phyloP scores from a whole-genome alignment of 805 yeast species.

The Ogataea trehalophila region DNA sequence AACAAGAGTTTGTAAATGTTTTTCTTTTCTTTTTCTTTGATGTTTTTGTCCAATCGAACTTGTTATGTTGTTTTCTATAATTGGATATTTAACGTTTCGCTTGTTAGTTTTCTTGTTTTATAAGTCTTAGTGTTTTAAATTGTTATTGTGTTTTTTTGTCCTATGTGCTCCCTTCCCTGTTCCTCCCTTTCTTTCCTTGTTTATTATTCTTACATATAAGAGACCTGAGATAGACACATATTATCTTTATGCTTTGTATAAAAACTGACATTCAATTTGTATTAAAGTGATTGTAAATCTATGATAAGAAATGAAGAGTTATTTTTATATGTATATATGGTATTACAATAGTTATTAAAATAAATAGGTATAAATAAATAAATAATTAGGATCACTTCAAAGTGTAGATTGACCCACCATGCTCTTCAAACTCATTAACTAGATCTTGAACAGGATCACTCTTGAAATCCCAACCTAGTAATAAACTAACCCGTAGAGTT shows the following conservation, averaged over 20 bases:
- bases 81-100: no score
- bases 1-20: conserved; percentile 62
- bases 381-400: conserved; percentile 15
- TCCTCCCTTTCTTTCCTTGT: no score
- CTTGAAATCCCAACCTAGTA: conserved; percentile 80
- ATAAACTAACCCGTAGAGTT: conserved; percentile 62
- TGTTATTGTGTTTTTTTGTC: no score
- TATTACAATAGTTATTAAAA: not conserved
- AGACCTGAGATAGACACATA: no score
- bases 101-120: no score
- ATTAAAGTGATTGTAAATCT: no score
- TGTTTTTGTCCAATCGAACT: not conserved
- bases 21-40: not conserved
- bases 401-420: conserved; percentile 69
- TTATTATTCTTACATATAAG: no score
- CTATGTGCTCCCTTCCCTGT: no score
- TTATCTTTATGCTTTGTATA: no score
- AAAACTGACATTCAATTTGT: no score
- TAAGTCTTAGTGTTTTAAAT: no score
- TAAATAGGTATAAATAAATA: not conserved
- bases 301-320: not conserved
- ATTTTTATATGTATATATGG: no score
- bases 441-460: conserved; percentile 59
- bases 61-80: not conserved
- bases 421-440: conserved; percentile 64